These are phyloP conservation scores for Cercospora beticola DNA, from an alignment of 2,329 filamentous ascomycete species.

Conservation along the genomic window DNA sequence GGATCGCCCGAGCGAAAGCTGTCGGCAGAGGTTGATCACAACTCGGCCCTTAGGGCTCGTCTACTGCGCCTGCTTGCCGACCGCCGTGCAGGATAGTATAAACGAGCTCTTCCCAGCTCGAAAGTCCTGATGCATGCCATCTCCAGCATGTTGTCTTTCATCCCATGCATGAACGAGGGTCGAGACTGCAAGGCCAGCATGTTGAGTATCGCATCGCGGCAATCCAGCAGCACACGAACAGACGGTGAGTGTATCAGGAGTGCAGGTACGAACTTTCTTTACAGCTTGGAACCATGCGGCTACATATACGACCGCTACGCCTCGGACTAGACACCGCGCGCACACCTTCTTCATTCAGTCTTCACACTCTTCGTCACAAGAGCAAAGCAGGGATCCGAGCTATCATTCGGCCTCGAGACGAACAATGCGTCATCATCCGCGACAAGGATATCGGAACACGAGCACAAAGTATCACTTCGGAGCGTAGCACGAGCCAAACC, in stretches of 20 bases:
- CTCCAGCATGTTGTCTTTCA: neutral
- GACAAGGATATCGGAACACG: neutral
- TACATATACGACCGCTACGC: neutral
- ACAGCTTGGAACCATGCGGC: neutral
- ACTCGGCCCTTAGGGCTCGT: neutral
- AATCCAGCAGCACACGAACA: neutral
- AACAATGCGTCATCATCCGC: neutral
- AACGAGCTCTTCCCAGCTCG: neutral
- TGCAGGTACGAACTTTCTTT: neutral
- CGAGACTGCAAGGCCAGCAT: neutral
- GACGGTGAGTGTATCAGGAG: neutral
- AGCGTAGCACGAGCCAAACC: neutral
- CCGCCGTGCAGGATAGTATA: neutral
- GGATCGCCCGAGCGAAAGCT: neutral
- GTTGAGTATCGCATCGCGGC: neutral
- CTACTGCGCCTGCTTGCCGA: neutral
- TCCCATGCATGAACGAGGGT: neutral
- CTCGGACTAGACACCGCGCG: neutral
- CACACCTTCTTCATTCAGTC: neutral
- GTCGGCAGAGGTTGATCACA: neutral
- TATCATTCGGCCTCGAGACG: neutral
- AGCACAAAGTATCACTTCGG: neutral
- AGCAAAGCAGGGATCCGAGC: neutral
- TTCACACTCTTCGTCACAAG: neutral
- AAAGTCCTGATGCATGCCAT: neutral